Conservation (phyloP, 768 basidiomycete species). For the Boletellus sp. region DNA sequence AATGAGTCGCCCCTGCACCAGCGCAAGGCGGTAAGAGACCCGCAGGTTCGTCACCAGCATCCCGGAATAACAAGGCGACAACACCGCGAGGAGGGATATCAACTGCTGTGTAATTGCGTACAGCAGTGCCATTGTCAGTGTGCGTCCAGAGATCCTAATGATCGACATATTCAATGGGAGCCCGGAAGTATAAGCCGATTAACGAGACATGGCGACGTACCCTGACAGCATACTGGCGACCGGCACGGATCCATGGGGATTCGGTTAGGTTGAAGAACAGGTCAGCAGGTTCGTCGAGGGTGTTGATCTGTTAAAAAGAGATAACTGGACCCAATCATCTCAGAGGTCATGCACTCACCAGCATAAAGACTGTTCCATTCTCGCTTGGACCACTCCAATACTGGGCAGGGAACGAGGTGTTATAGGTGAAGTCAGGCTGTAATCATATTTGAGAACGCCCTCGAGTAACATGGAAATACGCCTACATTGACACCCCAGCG, state of each 20-base stretch:
- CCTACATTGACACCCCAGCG: slow-evolving; percentile 62
- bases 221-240: slow-evolving; percentile 57
- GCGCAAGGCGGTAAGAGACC: slow-evolving; percentile 56
- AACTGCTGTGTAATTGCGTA: slow-evolving; percentile 47
- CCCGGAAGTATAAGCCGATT: no score
- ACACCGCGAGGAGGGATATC: slow-evolving; percentile 64
- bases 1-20: slow-evolving; percentile 42
- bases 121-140: slow-evolving; percentile 62
- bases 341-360: slow-evolving; percentile 36
- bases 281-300: slow-evolving; percentile 47
- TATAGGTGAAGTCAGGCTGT: slow-evolving; percentile 35
- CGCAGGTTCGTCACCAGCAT: slow-evolving; percentile 65
- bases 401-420: slow-evolving; percentile 52
- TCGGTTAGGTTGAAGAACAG: slow-evolving; percentile 62
- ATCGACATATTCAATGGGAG: neutral
- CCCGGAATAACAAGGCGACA: slow-evolving; percentile 57
- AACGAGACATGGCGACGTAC: slow-evolving; percentile 33
- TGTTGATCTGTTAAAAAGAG: slow-evolving; percentile 47
- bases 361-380: slow-evolving; percentile 64
- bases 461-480: neutral
- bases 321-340: neutral
- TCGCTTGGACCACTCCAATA: slow-evolving; percentile 65
- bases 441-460: neutral
- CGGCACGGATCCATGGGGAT: slow-evolving; percentile 67
- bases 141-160: slow-evolving; percentile 68